Base-by-base conservation (phyloP, 495 filamentous ascomycete species). In the Peziza echinospora region DNA sequence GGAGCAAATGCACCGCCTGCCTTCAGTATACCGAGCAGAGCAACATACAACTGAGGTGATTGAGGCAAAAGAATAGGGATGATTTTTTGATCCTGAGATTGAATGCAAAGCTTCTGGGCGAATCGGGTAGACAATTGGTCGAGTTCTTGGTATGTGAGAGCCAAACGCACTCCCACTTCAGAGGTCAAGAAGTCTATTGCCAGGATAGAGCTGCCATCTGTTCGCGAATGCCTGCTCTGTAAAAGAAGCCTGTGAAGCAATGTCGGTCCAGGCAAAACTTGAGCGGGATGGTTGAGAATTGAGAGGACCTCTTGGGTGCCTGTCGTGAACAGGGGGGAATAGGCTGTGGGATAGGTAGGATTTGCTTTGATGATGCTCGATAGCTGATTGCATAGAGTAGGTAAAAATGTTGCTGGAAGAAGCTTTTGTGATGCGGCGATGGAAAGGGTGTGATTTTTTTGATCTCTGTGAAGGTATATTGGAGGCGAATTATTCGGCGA, bases 1-100 rank as follows among this genome's bases (percentile, higher is more conserved):
- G 84, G 82, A 44, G 83, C 87, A 51, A 91, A 89, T 5, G 82
- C 80, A 5, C 66, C 79, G 0, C 84, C 84, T 5, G 76, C 72
- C 53, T 82, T 82, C 10, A 89, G 66, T 42, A 83, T 75, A 0
- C 75, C 83, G 5, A 91, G 57, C 41, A 77, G 67, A 0, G 78
- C 60, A 44, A 84, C 65, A 55, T 89, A 92, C 8, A 92, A 67
- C 21, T 74, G 66, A 17, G 73, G 68, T 5, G 69, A 75, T 56
- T 89, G 83, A 6, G 75, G 73, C 5, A 84, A 55, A 7, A 85
- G 67, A 6, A 89, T 64, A 0, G 84, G 83, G 16, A 89, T 66
- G n/a, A 84, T 66, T 22, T 42, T 42, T 13, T 43, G 13, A 2
- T 25, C 22, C 9, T 43, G 45, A 52, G 3, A 41, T 13, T 41